A percentile compares a stretch with the other conserved stretches of the same genome.
Conservation (phyloP, 2,329 filamentous ascomycete genomes). For the Ceratocystis ficicola region DNA sequence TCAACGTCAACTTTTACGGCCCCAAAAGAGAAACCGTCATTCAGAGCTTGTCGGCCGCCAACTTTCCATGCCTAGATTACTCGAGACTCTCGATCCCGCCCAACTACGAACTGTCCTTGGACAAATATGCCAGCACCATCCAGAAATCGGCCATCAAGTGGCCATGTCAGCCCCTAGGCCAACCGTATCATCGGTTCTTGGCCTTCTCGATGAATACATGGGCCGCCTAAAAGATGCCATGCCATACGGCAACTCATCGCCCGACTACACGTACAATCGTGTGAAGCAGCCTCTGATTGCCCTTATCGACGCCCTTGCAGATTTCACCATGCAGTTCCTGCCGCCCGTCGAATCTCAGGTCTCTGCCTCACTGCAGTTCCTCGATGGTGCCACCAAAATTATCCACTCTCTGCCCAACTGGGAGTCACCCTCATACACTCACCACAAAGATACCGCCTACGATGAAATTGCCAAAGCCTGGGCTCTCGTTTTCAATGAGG, state of each 20-base stretch:
- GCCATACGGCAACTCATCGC: slow-evolving; percentile 71
- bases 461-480: slow-evolving; percentile 92
- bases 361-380: slow-evolving; percentile 70
- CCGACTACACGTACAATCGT: slow-evolving; percentile 90
- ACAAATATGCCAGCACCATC: slow-evolving; percentile 80
- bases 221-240: slow-evolving; percentile 64
- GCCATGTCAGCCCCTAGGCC: slow-evolving; percentile 76
- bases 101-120: slow-evolving; percentile 79
- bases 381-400: slow-evolving; percentile 80
- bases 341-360: slow-evolving; percentile 79
- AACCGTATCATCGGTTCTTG: slow-evolving; percentile 64
- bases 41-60: slow-evolving; percentile 54
- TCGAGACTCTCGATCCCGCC: slow-evolving; percentile 81
- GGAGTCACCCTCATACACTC: slow-evolving; percentile 75
- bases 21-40: slow-evolving; percentile 49
- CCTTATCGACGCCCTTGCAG: slow-evolving; percentile 76
- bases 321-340: slow-evolving; percentile 92
- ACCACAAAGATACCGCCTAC: slow-evolving; percentile 91
- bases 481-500: slow-evolving; percentile 82
- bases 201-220: slow-evolving; percentile 73
- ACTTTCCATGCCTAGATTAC: slow-evolving; percentile 53
- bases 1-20: slow-evolving; percentile 53
- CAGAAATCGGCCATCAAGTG: slow-evolving; percentile 74
- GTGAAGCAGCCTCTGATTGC: slow-evolving; percentile 69
- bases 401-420: slow-evolving; percentile 84